These are phyloP conservation scores for Eucalyptus cloeziana DNA, from an alignment of 345 rosid species.

Conservation along the genomic window DNA sequence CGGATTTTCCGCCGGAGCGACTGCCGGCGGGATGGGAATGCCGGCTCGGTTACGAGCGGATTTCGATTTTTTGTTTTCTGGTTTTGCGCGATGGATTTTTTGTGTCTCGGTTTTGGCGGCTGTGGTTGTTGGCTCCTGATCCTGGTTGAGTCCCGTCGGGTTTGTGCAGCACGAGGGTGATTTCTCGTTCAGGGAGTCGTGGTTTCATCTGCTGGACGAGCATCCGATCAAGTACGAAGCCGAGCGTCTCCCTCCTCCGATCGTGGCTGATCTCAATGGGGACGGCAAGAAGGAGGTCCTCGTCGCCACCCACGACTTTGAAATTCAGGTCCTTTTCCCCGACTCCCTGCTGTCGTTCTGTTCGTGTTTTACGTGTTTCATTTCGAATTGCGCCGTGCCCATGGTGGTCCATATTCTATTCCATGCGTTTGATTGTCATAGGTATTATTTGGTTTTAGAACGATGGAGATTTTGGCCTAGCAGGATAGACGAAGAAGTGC, in stretches of 20 bases:
- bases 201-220: conserved; percentile 81
- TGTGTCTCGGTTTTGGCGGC: not conserved
- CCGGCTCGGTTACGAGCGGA: not conserved
- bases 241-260: conserved; percentile 89
- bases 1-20: not conserved
- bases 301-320: conserved; percentile 88
- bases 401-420: not conserved
- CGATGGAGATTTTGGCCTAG: not conserved
- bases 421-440: not conserved
- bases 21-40: not conserved
- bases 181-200: conserved; percentile 91
- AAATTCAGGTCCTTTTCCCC: conserved; percentile 58
- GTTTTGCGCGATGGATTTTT: not conserved
- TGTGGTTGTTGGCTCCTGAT: not conserved
- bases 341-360: not conserved
- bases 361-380: not conserved
- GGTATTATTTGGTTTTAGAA: not conserved
- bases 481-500: not conserved
- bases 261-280: conserved; percentile 89
- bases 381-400: not conserved
- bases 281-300: conserved; percentile 90
- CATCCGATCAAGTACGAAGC: conserved; percentile 79
- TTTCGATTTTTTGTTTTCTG: not conserved
- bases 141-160: not conserved
- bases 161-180: conserved; percentile 77